Conservation (phyloP, 305 asterid genomes). For the Solanum hybrid region DNA sequence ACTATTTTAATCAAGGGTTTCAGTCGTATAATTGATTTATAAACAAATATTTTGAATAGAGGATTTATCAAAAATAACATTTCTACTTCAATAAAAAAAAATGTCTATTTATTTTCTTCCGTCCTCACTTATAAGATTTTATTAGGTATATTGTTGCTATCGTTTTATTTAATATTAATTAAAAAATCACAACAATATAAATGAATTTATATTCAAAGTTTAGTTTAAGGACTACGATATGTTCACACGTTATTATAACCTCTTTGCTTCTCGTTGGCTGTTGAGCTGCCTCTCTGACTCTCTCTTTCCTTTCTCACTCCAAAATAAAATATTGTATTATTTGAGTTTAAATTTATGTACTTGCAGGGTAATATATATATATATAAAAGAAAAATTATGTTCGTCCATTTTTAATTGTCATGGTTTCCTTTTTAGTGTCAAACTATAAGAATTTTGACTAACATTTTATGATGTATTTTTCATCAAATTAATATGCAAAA, state of each 20-base stretch:
- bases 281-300: constrained; percentile 36
- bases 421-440: no score
- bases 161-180: neutral
- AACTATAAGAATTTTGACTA: no score
- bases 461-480: no score
- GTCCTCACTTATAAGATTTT: neutral
- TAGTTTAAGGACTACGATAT: constrained; percentile 12
- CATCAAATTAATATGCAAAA: no score
- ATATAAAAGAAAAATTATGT: no score
- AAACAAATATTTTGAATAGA: neutral
- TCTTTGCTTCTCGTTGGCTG: constrained; percentile 14
- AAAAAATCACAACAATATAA: neutral
- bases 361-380: neutral
- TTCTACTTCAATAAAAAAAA: rapidly evolving
- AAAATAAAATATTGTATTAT: neutral
- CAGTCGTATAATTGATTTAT: neutral
- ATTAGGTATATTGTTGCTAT: neutral
- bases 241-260: constrained; percentile 9
- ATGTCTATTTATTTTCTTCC: rapidly evolving
- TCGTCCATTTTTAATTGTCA: no score
- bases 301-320: neutral
- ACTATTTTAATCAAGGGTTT: neutral
- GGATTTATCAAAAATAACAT: neutral
- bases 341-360: neutral
- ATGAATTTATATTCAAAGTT: constrained; percentile 11